A percentile compares a stretch with the other conserved stretches of the same genome.
These are phyloP conservation scores for Pseudocohnilembus persalinus DNA, from an alignment of 169 alveolate species.

Conservation along the genomic window DNA sequence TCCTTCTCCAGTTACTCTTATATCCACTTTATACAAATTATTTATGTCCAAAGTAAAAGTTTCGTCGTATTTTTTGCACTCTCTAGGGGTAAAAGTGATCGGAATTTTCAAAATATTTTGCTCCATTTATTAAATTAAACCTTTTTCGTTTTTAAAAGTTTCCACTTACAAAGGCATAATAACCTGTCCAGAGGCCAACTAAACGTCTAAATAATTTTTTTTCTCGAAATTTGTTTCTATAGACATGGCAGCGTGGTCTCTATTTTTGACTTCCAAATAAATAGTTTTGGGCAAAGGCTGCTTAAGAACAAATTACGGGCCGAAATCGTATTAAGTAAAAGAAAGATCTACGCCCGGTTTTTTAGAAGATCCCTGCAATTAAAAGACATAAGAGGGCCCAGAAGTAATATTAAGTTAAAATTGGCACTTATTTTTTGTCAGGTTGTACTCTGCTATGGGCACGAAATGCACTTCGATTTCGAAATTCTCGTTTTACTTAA, in stretches of 20 bases:
- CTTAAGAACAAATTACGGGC: conserved; percentile 89
- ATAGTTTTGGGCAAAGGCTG: conserved; percentile 77
- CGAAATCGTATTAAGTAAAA: conserved; percentile 87
- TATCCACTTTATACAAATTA: conserved; percentile 80
- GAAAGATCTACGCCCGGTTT: conserved; percentile 90
- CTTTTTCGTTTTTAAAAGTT: conserved; percentile 59
- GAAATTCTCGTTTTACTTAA: conserved; percentile 73
- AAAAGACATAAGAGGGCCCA: conserved; percentile 86
- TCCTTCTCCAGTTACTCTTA: conserved; percentile 88
- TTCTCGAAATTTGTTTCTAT: conserved; percentile 82
- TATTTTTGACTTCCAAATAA: conserved; percentile 72
- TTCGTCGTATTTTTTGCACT: conserved; percentile 78
- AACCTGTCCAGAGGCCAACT: conserved; percentile 82
- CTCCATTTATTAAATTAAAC: conserved; percentile 70
- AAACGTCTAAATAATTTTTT: conserved; percentile 81
- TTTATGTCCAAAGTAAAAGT: conserved; percentile 87
- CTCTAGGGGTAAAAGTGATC: conserved; percentile 90
- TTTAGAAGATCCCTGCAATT: conserved; percentile 81
- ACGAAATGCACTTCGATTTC: conserved; percentile 80
- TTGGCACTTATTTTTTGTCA: conserved; percentile 67
- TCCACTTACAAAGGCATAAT: conserved; percentile 66
- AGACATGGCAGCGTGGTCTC: conserved; percentile 87
- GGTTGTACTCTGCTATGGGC: conserved; percentile 73
- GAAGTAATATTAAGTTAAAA: conserved; percentile 74
- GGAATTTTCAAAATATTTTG: conserved; percentile 84